Conservation (phyloP, 192 early-diverging fungal genomes). For the Geranomyces michiganensis region DNA sequence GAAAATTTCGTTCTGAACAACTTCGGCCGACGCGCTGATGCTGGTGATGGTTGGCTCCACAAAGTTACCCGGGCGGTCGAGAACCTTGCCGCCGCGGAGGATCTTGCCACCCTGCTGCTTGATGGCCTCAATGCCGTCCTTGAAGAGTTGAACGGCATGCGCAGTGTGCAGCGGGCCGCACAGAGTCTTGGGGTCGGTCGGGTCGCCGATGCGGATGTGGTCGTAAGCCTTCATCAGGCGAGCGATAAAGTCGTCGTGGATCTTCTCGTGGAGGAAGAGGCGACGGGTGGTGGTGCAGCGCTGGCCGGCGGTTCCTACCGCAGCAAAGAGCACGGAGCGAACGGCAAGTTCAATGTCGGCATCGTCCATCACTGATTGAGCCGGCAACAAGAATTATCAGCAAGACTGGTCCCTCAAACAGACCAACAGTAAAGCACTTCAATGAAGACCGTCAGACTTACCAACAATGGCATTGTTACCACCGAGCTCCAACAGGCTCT, state of each 20-base stretch:
- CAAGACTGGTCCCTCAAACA: neutral
- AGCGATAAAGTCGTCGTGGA: conserved; percentile 82
- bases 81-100: conserved; percentile 78
- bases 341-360: conserved; percentile 89
- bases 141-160: conserved; percentile 75
- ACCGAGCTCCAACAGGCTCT: conserved; percentile 84
- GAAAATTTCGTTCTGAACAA: conserved; percentile 94
- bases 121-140: conserved; percentile 75
- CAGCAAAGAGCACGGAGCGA: conserved; percentile 86
- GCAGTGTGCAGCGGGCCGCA: conserved; percentile 93
- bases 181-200: conserved; percentile 68
- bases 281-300: conserved; percentile 93
- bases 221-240: conserved; percentile 80
- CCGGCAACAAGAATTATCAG: neutral
- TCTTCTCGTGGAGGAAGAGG: conserved; percentile 83
- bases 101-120: conserved; percentile 84
- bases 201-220: conserved; percentile 88
- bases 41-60: conserved; percentile 91
- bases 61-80: conserved; percentile 81
- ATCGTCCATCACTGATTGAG: conserved; percentile 67
- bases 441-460: neutral
- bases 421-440: neutral
- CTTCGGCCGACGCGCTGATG: conserved; percentile 70
- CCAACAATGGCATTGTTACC: conserved; percentile 95
- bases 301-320: conserved; percentile 95